A percentile compares a stretch with the other conserved stretches of the same genome.
phyloP scores from a whole-genome alignment of 1,284 basidiomycete species.

The Heimioporus retisporus region DNA sequence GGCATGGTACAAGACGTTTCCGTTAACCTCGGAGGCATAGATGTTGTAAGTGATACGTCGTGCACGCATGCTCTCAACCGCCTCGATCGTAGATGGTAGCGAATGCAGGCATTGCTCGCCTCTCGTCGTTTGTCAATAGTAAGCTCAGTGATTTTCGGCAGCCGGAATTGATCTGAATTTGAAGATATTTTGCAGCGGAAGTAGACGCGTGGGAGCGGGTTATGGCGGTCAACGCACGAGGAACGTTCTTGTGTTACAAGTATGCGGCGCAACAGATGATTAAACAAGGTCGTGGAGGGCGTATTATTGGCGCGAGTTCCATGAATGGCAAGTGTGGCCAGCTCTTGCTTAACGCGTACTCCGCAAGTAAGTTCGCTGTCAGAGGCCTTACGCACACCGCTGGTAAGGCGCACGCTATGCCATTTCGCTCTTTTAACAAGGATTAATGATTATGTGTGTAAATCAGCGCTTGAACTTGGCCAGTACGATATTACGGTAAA shows the following conservation, averaged over 20 bases:
- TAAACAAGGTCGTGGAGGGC: constrained; percentile 48
- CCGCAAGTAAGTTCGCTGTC: constrained; percentile 43
- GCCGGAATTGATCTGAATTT: constrained; percentile 4
- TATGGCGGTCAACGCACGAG: constrained; percentile 38
- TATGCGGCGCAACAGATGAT: constrained; percentile 48
- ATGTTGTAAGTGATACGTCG: constrained; percentile 11
- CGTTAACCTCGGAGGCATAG: constrained; percentile 17
- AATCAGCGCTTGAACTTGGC: constrained; percentile 43
- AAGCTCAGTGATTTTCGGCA: not conserved
- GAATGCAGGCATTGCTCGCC: constrained; percentile 8
- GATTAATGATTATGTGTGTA: not conserved
- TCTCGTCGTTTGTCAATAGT: constrained; percentile 4
- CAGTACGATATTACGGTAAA: constrained; percentile 37
- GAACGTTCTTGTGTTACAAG: constrained; percentile 45
- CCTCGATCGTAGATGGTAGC: constrained; percentile 21
- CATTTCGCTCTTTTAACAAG: too few species aligned
- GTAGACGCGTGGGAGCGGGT: constrained; percentile 36
- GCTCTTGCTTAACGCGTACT: constrained; percentile 22
- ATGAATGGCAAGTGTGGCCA: constrained; percentile 26
- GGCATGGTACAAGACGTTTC: constrained; percentile 9
- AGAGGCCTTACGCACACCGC: constrained; percentile 39
- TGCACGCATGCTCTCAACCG: too few species aligned
- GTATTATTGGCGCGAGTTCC: constrained; percentile 49
- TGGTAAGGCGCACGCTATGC: constrained; percentile 15
- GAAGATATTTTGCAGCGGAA: constrained; percentile 18